Evolutionary conservation across 2,329 filamentous ascomycete species (phyloP).

Genomic region (Phaeosphaeriaceae sp.): DNA sequence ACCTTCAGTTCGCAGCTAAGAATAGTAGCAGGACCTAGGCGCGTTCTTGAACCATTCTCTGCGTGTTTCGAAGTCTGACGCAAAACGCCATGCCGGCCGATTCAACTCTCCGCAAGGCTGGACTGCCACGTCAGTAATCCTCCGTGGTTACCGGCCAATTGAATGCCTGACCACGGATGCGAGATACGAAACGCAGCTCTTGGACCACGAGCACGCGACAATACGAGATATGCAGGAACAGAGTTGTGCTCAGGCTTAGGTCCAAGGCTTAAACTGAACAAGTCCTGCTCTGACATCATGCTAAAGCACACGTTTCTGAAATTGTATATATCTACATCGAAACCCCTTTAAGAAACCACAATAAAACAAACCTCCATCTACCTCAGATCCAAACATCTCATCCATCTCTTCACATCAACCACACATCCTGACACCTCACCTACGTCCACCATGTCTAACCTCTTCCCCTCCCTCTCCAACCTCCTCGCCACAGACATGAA

Average conservation of each 20-base stretch:
- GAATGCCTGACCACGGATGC: not conserved
- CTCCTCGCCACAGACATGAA: too few relatives aligned
- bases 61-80: too few relatives aligned
- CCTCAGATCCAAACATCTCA: too few relatives aligned
- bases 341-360: too few relatives aligned
- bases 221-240: not conserved
- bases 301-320: not conserved
- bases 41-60: not conserved
- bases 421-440: too few relatives aligned
- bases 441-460: too few relatives aligned
- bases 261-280: not conserved
- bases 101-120: not conserved
- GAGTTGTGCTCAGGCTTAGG: not conserved
- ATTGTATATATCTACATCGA: not conserved
- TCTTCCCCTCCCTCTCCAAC: too few relatives aligned
- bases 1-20: not conserved
- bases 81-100: too few relatives aligned
- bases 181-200: slow-evolving; percentile 3
- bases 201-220: not conserved
- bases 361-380: too few relatives aligned
- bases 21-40: not conserved
- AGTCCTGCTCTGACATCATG: not conserved
- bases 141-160: not conserved
- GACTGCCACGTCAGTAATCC: not conserved
- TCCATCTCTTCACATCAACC: too few relatives aligned